Base-by-base conservation (phyloP, 2,329 filamentous ascomycete species). In the Madurella mycetomatis region DNA sequence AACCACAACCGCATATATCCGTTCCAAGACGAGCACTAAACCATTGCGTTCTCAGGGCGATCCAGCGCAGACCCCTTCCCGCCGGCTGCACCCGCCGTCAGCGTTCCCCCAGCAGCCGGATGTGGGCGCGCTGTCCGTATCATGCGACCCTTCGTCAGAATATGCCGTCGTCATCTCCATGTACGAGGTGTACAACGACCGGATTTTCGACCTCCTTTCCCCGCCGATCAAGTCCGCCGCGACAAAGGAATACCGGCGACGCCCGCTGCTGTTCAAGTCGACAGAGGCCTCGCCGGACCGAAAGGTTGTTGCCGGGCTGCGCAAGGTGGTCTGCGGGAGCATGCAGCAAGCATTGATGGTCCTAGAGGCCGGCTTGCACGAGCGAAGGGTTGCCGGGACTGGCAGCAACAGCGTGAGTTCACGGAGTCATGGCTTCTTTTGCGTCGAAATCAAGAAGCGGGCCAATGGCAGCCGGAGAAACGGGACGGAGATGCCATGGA, bases 141-240 rank as follows among this genome's bases (percentile, higher is more conserved):
- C 83, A 0, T 76, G 84, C 46, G 87, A 92, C 58, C 76, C 78
- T 1, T 80, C 81, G 17, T 83, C 86, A 51, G 90, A 96, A 62
- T 96, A 96, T 64, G 87, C 88, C 4, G 84, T 99, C 51, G 76
- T 99, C 11, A 80, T 99, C 18, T 96, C 91, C 51, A 99, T 99
- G 92, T 97, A 97, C 71, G 94, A 99, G 70, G 92, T 99, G 1
- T 96, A 99, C 75, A 99, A 99, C 67, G 92, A 99, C 72, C 86
- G 92, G 37, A 97, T 99, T 61, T 97, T 95, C 69, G 94, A 99
- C 65, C 83, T 99, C 0, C 77, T 99, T 1, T 88, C 87, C 0
- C 81, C 83, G 0, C 79, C 82, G 2, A 72, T 77, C 18, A 80
- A 80, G 58, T 78, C 78, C 0, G 80, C 79, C 37, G 77, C 78